Evolutionary conservation across 768 basidiomycete genomes (phyloP).

Genomic region (Galerina sulciceps): DNA sequence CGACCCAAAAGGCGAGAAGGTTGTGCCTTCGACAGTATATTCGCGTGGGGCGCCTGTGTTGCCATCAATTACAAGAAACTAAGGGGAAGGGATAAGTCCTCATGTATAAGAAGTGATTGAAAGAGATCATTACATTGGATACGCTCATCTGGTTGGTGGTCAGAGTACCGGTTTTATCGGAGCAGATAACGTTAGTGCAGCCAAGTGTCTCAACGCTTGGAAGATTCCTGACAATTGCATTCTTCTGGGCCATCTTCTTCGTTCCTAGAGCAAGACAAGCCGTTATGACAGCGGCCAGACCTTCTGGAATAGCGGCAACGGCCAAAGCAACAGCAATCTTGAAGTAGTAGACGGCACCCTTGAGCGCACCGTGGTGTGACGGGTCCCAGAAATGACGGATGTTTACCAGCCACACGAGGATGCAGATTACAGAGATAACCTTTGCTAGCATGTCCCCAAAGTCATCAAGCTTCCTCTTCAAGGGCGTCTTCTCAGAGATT

Average conservation of each 20-base stretch:
- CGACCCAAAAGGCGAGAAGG: constrained; percentile 85
- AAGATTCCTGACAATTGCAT: constrained; percentile 95
- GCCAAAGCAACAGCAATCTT: constrained; percentile 99
- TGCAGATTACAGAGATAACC: constrained; percentile 95
- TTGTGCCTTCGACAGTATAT: constrained; percentile 88
- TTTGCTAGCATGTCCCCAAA: constrained; percentile 98
- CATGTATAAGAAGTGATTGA: not conserved
- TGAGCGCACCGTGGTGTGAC: constrained; percentile 85
- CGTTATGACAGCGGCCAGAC: constrained; percentile 97
- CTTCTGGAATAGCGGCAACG: constrained; percentile 99
- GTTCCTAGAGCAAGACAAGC: constrained; percentile 96
- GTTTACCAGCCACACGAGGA: constrained; percentile 98
- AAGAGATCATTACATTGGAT: constrained; percentile 58
- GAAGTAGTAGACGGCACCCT: constrained; percentile 98
- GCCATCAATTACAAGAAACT: constrained; percentile 80
- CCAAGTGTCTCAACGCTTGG: constrained; percentile 98
- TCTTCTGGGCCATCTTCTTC: constrained; percentile 99
- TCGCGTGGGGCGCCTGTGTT: constrained; percentile 56
- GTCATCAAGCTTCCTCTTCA: constrained; percentile 97
- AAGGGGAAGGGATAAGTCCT: constrained; percentile 8
- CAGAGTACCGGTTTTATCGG: constrained; percentile 96
- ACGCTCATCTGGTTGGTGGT: constrained; percentile 99
- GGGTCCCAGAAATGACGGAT: constrained; percentile 96
- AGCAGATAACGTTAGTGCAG: constrained; percentile 98
- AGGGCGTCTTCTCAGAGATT: constrained; percentile 93